A percentile compares a stretch with the other conserved stretches of the same genome.
Evolutionary conservation across 1,284 basidiomycete genomes (phyloP).

Genomic region (Phlebopus sp.): DNA sequence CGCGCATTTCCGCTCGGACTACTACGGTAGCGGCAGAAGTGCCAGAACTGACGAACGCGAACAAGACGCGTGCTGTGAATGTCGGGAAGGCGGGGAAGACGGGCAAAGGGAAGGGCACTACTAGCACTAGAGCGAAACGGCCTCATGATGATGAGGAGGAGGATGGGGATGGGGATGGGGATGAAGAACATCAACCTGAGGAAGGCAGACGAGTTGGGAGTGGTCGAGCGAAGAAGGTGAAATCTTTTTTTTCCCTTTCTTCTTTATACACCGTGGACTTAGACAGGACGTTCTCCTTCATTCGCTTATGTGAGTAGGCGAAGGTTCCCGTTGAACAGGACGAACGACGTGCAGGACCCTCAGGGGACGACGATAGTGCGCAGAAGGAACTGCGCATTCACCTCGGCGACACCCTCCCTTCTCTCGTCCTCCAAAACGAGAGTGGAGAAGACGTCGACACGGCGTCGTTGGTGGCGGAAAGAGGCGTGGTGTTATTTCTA

Average conservation of each 20-base stretch:
- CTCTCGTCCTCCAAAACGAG: conserved; percentile 75
- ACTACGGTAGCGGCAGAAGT: too few species aligned
- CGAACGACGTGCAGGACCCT: not conserved
- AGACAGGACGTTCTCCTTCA: not conserved
- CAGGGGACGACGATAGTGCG: not conserved
- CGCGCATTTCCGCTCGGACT: too few species aligned
- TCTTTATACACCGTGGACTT: not conserved
- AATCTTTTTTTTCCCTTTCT: conserved; percentile 2
- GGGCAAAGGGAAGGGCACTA: too few species aligned
- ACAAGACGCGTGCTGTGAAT: too few species aligned
- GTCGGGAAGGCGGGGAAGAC: too few species aligned
- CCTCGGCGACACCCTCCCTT: conserved; percentile 77
- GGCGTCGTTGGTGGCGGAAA: conserved; percentile 57
- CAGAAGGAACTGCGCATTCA: conserved; percentile 41
- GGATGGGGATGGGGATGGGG: conserved; percentile 24
- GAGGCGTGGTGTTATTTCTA: conserved; percentile 81
- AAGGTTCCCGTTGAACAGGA: conserved; percentile 22
- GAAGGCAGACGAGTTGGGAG: conserved; percentile 6
- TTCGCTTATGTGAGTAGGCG: conserved; percentile 12
- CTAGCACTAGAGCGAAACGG: too few species aligned
- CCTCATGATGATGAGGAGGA: conserved; percentile 9
- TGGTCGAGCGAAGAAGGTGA: conserved; percentile 24
- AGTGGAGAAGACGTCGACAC: conserved; percentile 70
- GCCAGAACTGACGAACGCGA: too few species aligned
- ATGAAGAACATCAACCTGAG: conserved; percentile 22